A percentile compares a stretch with the other conserved stretches of the same genome.
Evolutionary conservation across 2,329 filamentous ascomycete species (phyloP).

Genomic region (Aspergillus quadrilineatus): DNA sequence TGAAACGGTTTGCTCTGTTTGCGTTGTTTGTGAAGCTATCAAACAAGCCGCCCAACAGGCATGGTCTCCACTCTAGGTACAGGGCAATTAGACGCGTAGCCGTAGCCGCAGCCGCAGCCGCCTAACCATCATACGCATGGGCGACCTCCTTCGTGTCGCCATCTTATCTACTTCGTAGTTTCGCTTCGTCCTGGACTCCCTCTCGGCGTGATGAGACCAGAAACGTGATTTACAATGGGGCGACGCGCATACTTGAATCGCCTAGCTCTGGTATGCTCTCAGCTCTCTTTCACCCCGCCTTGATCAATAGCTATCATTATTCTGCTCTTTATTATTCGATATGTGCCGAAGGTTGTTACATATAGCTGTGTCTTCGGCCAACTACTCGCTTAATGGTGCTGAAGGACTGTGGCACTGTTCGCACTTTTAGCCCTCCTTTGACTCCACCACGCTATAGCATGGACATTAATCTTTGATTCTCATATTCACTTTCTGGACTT

Average conservation of each 20-base stretch:
- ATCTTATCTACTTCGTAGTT: neutral
- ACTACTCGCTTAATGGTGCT: neutral
- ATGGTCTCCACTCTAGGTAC: slow-evolving; percentile 30
- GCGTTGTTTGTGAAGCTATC: slow-evolving; percentile 27
- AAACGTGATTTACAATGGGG: slow-evolving; percentile 35
- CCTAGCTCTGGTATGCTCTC: slow-evolving; percentile 46
- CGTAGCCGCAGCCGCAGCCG: slow-evolving; percentile 18
- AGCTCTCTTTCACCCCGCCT: neutral
- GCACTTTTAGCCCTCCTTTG: neutral
- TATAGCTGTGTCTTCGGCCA: neutral
- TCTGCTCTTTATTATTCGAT: neutral
- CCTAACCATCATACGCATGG: neutral
- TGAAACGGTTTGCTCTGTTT: slow-evolving; percentile 26
- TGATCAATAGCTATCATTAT: neutral
- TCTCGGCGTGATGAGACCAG: neutral
- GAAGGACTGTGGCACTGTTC: no score
- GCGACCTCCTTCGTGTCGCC: neutral
- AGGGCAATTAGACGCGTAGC: slow-evolving; percentile 10
- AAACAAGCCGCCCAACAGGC: neutral
- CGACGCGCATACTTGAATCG: slow-evolving; percentile 47
- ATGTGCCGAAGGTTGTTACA: neutral
- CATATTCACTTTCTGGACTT: neutral
- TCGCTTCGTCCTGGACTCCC: neutral
- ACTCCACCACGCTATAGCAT: neutral
- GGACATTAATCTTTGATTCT: neutral